A percentile compares a stretch with the other conserved stretches of the same genome.
Conservation (phyloP, 305 asterid genomes). For the Solanum aculeatissimum region DNA sequence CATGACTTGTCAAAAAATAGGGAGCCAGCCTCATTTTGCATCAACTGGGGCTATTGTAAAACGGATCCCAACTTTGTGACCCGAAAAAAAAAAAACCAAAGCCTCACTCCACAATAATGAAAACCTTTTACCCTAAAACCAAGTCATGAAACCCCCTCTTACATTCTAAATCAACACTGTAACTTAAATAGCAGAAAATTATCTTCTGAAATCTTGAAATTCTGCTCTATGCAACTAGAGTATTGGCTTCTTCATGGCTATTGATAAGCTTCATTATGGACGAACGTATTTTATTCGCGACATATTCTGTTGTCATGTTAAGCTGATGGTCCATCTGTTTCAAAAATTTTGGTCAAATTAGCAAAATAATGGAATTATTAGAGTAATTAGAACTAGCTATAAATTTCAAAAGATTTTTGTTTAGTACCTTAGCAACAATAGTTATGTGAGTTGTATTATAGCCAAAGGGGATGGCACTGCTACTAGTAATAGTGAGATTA, state of each 20-base stretch:
- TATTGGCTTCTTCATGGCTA: background rate
- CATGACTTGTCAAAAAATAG: background rate
- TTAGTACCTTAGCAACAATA: constrained; percentile 20
- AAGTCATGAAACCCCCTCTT: background rate
- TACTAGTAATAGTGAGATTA: constrained; percentile 15
- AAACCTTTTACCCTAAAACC: background rate
- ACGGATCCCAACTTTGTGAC: background rate
- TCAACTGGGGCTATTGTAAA: background rate
- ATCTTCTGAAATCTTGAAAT: background rate
- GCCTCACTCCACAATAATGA: background rate
- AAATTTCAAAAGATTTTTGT: background rate
- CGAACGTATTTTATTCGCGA: constrained; percentile 5
- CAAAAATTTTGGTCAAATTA: background rate
- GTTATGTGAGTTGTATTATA: constrained; percentile 8
- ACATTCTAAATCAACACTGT: background rate
- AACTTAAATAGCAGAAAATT: background rate
- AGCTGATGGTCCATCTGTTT: constrained; percentile 16
- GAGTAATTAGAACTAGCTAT: background rate
- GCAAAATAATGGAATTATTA: background rate
- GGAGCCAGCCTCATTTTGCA: background rate
- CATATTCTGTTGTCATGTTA: constrained; percentile 4
- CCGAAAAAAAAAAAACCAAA: background rate
- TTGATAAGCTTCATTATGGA: background rate
- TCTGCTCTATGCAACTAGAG: background rate
- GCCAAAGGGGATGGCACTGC: constrained; percentile 20